Conservation (phyloP, 2,329 filamentous ascomycete genomes). For the Penicillium vulpinum region DNA sequence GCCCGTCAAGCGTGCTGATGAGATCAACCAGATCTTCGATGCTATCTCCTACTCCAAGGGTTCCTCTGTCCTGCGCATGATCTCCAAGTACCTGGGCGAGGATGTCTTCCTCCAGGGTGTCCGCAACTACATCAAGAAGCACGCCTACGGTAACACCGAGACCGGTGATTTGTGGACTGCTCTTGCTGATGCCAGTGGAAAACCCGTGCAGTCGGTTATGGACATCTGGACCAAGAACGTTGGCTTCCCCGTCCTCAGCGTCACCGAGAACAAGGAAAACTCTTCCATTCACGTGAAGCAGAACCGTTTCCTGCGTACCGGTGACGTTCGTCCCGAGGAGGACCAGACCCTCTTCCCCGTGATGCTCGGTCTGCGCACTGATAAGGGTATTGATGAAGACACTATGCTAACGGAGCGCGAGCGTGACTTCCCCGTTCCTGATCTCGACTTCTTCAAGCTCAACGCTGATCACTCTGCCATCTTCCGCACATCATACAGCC, state of each 20-base stretch:
- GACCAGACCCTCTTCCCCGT: conserved; percentile 86
- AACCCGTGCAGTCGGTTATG: conserved; percentile 87
- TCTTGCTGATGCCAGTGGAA: conserved; percentile 82
- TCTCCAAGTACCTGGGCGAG: conserved; percentile 91
- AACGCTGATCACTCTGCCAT: conserved; percentile 93
- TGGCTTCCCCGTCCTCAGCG: conserved; percentile 85
- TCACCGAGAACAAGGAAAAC: conserved; percentile 70
- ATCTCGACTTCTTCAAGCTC: conserved; percentile 90
- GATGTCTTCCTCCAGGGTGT: conserved; percentile 92
- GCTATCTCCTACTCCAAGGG: conserved; percentile 97
- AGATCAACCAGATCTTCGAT: conserved; percentile 98
- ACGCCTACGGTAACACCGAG: conserved; percentile 93
- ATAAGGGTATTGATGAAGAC: conserved; percentile 76
- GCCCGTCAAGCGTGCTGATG: conserved; percentile 89
- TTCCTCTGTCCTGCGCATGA: conserved; percentile 94
- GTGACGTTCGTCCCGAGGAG: conserved; percentile 90
- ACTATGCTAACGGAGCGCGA: conserved; percentile 73
- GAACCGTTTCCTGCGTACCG: conserved; percentile 90
- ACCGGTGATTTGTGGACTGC: conserved; percentile 90
- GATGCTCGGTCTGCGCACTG: conserved; percentile 80
- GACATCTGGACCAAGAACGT: conserved; percentile 97
- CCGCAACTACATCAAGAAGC: conserved; percentile 86
- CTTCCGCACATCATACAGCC: conserved; percentile 85
- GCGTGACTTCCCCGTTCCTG: conserved; percentile 71
- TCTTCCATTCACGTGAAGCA: conserved; percentile 84